A percentile compares a stretch with the other conserved stretches of the same genome.
These are phyloP conservation scores for Nakazawaea holstii DNA, from an alignment of 805 yeast species.

Conservation along the genomic window DNA sequence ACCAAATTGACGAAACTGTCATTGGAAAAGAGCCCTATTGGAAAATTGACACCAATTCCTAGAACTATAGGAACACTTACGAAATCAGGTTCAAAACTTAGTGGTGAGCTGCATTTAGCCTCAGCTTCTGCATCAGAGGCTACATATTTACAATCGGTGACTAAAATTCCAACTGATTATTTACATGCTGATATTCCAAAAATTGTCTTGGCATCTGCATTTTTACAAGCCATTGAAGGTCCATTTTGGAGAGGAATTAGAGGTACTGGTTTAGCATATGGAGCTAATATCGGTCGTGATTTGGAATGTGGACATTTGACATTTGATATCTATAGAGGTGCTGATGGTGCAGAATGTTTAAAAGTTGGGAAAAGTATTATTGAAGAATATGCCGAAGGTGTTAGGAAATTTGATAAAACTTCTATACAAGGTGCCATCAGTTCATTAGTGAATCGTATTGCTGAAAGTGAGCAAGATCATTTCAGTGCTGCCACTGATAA, in stretches of 20 bases:
- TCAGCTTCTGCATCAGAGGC: slow-evolving; percentile 85
- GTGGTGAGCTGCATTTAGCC: slow-evolving; percentile 52
- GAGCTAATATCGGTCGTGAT: slow-evolving; percentile 58
- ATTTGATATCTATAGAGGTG: slow-evolving; percentile 72
- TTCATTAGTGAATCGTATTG: slow-evolving; percentile 65
- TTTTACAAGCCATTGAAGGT: slow-evolving; percentile 85
- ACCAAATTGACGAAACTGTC: slow-evolving; percentile 22
- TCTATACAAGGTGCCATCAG: slow-evolving; percentile 71
- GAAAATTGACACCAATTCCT: slow-evolving; percentile 33
- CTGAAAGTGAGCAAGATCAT: slow-evolving; percentile 60
- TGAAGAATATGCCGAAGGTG: slow-evolving; percentile 51
- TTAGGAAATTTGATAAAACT: slow-evolving; percentile 45
- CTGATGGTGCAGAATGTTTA: slow-evolving; percentile 66
- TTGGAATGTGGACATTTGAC: slow-evolving; percentile 63
- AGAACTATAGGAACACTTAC: slow-evolving; percentile 50
- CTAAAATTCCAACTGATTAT: slow-evolving; percentile 55
- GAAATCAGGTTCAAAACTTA: slow-evolving; percentile 46
- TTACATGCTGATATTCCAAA: slow-evolving; percentile 59
- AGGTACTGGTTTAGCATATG: slow-evolving; percentile 93
- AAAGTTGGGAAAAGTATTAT: slow-evolving; percentile 62
- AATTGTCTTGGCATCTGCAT: slow-evolving; percentile 67
- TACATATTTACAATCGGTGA: slow-evolving; percentile 54
- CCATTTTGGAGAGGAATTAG: slow-evolving; percentile 96
- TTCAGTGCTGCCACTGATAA: slow-evolving; percentile 61
- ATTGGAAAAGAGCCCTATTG: slow-evolving; percentile 14